Evolutionary conservation across 78 protist genomes (phyloP).

Genomic region (Acrasis kona): DNA sequence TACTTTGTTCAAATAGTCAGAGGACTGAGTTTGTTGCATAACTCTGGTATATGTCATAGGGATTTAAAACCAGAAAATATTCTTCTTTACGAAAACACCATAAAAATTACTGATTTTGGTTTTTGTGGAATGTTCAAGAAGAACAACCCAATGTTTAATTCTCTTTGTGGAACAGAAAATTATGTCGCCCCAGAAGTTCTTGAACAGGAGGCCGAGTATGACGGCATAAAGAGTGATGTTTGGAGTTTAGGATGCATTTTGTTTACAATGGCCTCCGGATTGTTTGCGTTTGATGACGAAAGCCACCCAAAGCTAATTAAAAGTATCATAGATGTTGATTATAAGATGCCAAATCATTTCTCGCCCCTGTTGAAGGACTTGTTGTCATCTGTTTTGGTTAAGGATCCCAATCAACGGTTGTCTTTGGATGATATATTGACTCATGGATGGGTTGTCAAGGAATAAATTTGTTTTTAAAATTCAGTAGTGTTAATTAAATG

Average conservation of each 20-base stretch:
- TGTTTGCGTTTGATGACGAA: conserved; percentile 60
- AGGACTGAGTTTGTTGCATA: background rate
- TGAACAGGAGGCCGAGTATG: conserved; percentile 50
- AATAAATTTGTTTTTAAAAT: too few relatives aligned
- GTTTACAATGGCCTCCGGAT: conserved; percentile 85
- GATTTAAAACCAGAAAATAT: conserved; percentile 96
- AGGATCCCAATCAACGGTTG: too few relatives aligned
- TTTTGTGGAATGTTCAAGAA: background rate
- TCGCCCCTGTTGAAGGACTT: too few relatives aligned
- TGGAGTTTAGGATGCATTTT: conserved; percentile 48
- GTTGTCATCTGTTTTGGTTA: too few relatives aligned
- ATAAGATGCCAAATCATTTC: too few relatives aligned
- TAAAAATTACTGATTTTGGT: conserved; percentile 20
- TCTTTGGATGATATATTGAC: too few relatives aligned
- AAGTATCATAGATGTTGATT: background rate
- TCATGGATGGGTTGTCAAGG: too few relatives aligned
- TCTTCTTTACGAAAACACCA: conserved; percentile 13
- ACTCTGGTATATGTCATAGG: conserved; percentile 55
- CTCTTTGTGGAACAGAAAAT: background rate
- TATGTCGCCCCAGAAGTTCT: background rate
- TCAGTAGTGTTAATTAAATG: too few relatives aligned
- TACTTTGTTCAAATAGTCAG: background rate
- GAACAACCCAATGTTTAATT: background rate
- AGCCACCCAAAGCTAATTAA: background rate
- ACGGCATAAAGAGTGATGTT: conserved; percentile 69